These are phyloP conservation scores for Leavenworthia alabamica DNA, from an alignment of 345 rosid species.

Conservation along the genomic window DNA sequence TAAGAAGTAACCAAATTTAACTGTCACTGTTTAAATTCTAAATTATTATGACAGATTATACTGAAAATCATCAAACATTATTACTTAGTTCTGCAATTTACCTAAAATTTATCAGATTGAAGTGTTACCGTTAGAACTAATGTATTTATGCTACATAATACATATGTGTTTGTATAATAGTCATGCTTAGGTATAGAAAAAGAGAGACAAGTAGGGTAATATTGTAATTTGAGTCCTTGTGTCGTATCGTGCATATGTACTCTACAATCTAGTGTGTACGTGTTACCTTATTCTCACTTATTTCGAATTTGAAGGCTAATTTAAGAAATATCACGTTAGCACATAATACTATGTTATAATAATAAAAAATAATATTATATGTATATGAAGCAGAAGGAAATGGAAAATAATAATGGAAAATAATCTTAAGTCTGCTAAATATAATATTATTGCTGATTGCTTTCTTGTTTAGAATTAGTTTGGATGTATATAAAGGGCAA, in stretches of 20 bases:
- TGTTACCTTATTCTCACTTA: slow-evolving; percentile 4
- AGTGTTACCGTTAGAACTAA: neutral
- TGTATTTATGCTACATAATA: neutral
- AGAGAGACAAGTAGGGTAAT: slow-evolving; percentile 7
- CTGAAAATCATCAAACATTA: neutral
- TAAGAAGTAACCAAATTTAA: no score
- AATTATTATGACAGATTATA: no score
- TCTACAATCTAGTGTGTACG: slow-evolving; percentile 13
- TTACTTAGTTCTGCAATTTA: neutral
- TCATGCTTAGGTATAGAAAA: neutral
- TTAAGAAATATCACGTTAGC: no score
- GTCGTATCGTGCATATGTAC: slow-evolving; percentile 22
- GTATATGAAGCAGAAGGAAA: neutral
- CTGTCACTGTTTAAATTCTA: neutral
- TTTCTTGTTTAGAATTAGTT: neutral
- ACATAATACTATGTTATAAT: no score
- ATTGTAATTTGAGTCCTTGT: slow-evolving; percentile 7
- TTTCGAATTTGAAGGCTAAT: neutral
- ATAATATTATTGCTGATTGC: no score
- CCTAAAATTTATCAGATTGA: neutral
- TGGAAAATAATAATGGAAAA: no score
- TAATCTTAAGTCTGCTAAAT: no score
- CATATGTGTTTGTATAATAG: neutral
- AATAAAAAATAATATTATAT: no score
- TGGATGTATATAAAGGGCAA: slow-evolving; percentile 9